Evolutionary conservation across 2,329 filamentous ascomycete genomes (phyloP).

Genomic region (Nemania sp.): DNA sequence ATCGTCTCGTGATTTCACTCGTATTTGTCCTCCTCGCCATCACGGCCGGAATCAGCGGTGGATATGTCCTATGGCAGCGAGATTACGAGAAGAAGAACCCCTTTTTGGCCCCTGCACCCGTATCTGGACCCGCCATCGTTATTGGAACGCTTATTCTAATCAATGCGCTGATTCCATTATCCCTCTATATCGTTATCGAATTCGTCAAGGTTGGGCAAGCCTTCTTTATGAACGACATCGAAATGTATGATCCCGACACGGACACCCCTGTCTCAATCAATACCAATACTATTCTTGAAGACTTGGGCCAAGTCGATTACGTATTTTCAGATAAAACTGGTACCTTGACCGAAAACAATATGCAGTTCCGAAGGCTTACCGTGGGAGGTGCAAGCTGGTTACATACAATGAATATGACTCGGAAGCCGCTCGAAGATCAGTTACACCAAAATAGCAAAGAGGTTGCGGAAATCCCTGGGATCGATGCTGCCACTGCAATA

Average conservation of each 20-base stretch:
- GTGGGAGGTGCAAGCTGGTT: conserved; percentile 88
- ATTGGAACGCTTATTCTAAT: conserved; percentile 94
- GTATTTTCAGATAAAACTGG: conserved; percentile 95
- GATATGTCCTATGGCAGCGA: conserved; percentile 78
- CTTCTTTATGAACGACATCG: conserved; percentile 75
- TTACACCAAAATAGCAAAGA: not conserved
- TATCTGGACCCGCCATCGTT: conserved; percentile 78
- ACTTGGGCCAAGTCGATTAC: conserved; percentile 86
- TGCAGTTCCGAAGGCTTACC: conserved; percentile 93
- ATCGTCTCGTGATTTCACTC: conserved; percentile 79
- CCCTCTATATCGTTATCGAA: conserved; percentile 88
- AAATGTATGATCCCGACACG: conserved; percentile 86
- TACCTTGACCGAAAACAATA: conserved; percentile 90
- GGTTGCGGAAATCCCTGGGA: conserved; percentile 32
- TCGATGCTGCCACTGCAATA: conserved; percentile 41
- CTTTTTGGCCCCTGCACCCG: conserved; percentile 71
- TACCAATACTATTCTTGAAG: conserved; percentile 93
- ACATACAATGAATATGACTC: conserved; percentile 70
- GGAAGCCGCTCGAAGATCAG: conserved; percentile 13
- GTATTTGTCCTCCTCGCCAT: conserved; percentile 79
- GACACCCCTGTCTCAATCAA: conserved; percentile 88
- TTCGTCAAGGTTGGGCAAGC: conserved; percentile 80
- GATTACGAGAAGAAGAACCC: conserved; percentile 69
- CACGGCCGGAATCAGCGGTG: conserved; percentile 78
- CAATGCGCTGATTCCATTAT: conserved; percentile 91